A percentile compares a stretch with the other conserved stretches of the same genome.
phyloP scores from a whole-genome alignment of 495 filamentous ascomycete genomes.

The Lepidopterella palustris region DNA sequence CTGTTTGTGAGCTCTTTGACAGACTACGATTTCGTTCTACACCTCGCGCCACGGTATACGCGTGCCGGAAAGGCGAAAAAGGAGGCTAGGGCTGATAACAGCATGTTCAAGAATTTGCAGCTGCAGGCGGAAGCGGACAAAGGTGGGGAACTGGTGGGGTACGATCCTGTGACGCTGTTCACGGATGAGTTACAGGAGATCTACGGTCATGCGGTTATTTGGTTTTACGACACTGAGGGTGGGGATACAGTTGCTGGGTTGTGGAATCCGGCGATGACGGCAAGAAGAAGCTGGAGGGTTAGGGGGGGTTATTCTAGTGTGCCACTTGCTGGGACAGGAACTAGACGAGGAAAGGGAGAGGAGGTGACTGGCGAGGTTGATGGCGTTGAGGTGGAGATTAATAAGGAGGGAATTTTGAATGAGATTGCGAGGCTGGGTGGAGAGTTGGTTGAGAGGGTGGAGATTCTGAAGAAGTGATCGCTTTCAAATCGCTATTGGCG shows the following conservation, averaged over 20 bases:
- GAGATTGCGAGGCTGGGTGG: conserved; percentile 71
- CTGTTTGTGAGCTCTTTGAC: conserved; percentile 63
- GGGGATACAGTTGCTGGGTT: conserved; percentile 62
- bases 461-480: not conserved
- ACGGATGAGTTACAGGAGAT: conserved; percentile 53
- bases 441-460: conserved; percentile 46
- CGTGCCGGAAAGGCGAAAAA: conserved; percentile 22
- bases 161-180: conserved; percentile 46
- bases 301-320: conserved; percentile 63
- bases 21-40: conserved; percentile 82
- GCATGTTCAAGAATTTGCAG: conserved; percentile 68
- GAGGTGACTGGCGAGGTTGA: conserved; percentile 27
- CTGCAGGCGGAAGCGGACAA: conserved; percentile 36
- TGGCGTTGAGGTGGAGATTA: conserved; percentile 51
- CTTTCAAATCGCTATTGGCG: not conserved
- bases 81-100: conserved; percentile 27
- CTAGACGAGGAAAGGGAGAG: conserved; percentile 18
- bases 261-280: conserved; percentile 64
- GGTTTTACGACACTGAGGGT: conserved; percentile 60
- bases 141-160: conserved; percentile 41
- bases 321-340: conserved; percentile 37
- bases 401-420: conserved; percentile 64
- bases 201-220: conserved; percentile 59
- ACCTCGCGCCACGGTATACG: conserved; percentile 51
- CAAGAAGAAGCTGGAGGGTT: conserved; percentile 55